A percentile compares a stretch with the other conserved stretches of the same genome.
These are phyloP conservation scores for Zalaria sp. DNA, from an alignment of 2,329 filamentous ascomycete species.

Conservation along the genomic window DNA sequence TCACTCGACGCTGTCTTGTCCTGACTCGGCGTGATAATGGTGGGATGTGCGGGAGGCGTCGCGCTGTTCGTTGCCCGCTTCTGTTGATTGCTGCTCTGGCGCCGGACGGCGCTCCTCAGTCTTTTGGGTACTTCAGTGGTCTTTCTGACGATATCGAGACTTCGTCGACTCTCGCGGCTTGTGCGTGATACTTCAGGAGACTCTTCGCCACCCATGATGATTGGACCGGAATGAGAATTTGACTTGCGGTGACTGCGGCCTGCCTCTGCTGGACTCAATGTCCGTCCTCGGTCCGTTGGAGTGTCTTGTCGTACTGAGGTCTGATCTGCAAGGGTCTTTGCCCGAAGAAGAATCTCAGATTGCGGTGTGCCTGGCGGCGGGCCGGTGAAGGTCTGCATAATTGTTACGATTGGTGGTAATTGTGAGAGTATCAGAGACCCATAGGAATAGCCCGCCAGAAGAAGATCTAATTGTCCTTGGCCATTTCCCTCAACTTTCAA, in stretches of 20 bases:
- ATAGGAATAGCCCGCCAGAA: slow-evolving; percentile 80
- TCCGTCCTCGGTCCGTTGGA: slow-evolving; percentile 18
- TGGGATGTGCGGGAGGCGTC: background rate
- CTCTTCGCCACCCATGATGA: slow-evolving; percentile 30
- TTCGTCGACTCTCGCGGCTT: background rate
- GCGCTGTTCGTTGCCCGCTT: background rate
- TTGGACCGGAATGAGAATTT: slow-evolving; percentile 9
- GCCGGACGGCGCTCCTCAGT: background rate
- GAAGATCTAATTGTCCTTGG: slow-evolving; percentile 18
- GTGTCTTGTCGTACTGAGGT: slow-evolving; percentile 24
- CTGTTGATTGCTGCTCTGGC: no score
- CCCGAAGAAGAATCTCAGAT: slow-evolving; percentile 56
- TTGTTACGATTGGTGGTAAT: slow-evolving; percentile 43
- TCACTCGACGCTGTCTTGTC: slow-evolving; percentile 12
- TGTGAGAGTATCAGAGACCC: slow-evolving; percentile 69
- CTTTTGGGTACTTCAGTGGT: background rate
- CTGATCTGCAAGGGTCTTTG: slow-evolving; percentile 51
- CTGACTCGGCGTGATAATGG: background rate
- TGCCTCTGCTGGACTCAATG: slow-evolving; percentile 11
- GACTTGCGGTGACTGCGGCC: background rate
- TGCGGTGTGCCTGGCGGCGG: slow-evolving; percentile 42
- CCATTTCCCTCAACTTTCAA: background rate
- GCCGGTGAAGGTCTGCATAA: slow-evolving; percentile 45
- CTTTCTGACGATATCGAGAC: background rate
- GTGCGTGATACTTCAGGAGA: background rate